Evolutionary conservation across 495 filamentous ascomycete species (phyloP).

Genomic region (Trichoderma gamsii): DNA sequence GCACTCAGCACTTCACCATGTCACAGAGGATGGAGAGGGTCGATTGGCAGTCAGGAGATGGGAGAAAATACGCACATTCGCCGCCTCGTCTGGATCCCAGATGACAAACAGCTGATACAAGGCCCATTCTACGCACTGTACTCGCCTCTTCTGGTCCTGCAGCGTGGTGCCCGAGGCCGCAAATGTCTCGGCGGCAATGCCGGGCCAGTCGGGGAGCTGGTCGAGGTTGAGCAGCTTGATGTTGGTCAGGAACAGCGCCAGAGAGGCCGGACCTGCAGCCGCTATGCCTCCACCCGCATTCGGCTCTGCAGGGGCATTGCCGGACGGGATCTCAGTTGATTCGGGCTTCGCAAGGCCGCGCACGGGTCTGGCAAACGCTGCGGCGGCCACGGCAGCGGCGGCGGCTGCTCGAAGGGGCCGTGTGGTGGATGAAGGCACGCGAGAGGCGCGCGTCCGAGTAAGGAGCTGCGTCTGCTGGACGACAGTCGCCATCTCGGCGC

Average conservation of each 20-base stretch:
- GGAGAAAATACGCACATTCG: conserved; percentile 48
- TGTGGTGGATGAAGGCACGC: neutral
- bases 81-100: conserved; percentile 71
- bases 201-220: conserved; percentile 68
- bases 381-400: neutral
- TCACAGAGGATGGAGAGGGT: conserved; percentile 10
- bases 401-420: conserved; percentile 2
- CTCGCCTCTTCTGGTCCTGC: conserved; percentile 70
- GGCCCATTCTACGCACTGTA: conserved; percentile 76
- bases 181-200: conserved; percentile 57
- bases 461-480: conserved; percentile 11
- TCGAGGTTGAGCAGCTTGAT: conserved; percentile 75
- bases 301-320: conserved; percentile 7
- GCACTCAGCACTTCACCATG: neutral
- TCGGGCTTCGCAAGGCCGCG: conserved; percentile 6
- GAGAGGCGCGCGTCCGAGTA: conserved; percentile 12
- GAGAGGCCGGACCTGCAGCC: conserved; percentile 32
- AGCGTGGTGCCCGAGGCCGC: conserved; percentile 53
- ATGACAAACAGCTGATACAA: conserved; percentile 72
- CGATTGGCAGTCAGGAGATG: conserved; percentile 5
- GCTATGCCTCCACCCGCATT: conserved; percentile 22
- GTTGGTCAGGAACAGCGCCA: conserved; percentile 71
- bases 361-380: neutral
- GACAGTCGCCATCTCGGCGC: conserved; percentile 5
- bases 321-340: neutral